phyloP scores from a whole-genome alignment of 495 filamentous ascomycete genomes.

The Trichoderma reesei region DNA sequence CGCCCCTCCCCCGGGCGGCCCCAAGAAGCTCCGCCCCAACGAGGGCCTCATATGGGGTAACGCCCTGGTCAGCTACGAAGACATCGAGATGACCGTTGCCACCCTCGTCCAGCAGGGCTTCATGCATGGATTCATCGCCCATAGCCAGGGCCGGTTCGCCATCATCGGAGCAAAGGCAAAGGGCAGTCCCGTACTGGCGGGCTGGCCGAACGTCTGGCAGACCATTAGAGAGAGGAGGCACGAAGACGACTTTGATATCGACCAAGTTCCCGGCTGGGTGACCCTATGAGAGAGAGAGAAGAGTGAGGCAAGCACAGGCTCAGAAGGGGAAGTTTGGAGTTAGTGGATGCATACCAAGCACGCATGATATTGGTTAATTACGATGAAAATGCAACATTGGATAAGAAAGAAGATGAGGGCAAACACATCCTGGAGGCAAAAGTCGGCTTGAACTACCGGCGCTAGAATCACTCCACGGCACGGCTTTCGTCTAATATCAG shows the following conservation, averaged over 20 bases:
- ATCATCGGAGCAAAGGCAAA: conserved; percentile 66
- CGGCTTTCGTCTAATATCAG: background rate
- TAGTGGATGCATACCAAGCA: too few species aligned
- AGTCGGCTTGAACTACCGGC: background rate
- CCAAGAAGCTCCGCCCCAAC: conserved; percentile 36
- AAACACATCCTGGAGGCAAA: background rate
- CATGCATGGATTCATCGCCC: conserved; percentile 79
- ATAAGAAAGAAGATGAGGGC: background rate
- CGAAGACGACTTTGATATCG: conserved; percentile 24
- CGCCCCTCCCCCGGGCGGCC: conserved; percentile 35
- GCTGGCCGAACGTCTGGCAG: conserved; percentile 30
- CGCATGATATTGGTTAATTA: conserved; percentile 9
- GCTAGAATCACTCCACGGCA: background rate
- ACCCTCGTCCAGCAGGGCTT: conserved; percentile 72
- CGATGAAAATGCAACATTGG: background rate
- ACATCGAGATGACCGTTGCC: conserved; percentile 69
- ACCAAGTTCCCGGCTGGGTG: conserved; percentile 31
- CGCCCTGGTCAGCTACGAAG: conserved; percentile 45
- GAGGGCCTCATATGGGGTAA: conserved; percentile 43
- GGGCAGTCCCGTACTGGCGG: conserved; percentile 34
- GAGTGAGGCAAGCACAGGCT: background rate
- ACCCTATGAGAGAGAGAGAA: conserved; percentile 5
- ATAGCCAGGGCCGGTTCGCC: conserved; percentile 64
- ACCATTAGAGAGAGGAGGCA: conserved; percentile 23
- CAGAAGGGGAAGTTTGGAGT: too few species aligned